Base-by-base conservation (phyloP, 2,329 filamentous ascomycete species). In the Phaeosphaeriaceae sp. region DNA sequence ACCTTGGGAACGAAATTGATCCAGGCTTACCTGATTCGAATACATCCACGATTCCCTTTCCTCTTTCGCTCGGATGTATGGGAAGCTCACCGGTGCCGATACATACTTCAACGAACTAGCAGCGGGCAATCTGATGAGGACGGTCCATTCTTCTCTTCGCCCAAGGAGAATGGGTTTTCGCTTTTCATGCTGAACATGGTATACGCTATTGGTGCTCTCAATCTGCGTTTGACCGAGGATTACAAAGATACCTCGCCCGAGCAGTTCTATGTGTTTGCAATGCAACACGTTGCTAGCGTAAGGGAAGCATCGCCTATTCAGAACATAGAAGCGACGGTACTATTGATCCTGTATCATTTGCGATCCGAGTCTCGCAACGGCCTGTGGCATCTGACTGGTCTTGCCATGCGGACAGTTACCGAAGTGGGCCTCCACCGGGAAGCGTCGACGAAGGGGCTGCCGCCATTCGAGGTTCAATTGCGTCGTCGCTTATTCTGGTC, bases 351-450 rank as follows among this genome's bases (percentile, higher is more conserved):
- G 3, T 85, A 84, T 60, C 83, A 85, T 63, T 73, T 85, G 2
- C 78, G 83, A 7, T 83, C 81, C 1, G 78, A 81, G 10, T 83
- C 82, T 0, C 82, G 81, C 31, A 81, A 82, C 56, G 83, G 82
- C 9, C 77, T 85, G 49, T 85, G 82, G 83, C 84, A 84, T 63
- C 82, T 85, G 78, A 82, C 84, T 44, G 83, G 83, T 13, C 75
- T 85, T 19, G 82, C 83, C 1, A 84, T 85, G 81, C 79, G 82
- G 42, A 84, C 81, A 7, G 81, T 81, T 53, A 83, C 85, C 49
- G 83, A 84, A 56, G 74, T 85, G 2, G 83, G 83, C 5, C 73
- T 85, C 25, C 83, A 85, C 58, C 76, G 81, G 47, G 81, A 79
- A 54, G 79, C 80, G 42, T 79, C 81, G 55, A 81, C 83, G 57